Conservation (phyloP, 2,329 filamentous ascomycete species). For the Lojkania enalia region DNA sequence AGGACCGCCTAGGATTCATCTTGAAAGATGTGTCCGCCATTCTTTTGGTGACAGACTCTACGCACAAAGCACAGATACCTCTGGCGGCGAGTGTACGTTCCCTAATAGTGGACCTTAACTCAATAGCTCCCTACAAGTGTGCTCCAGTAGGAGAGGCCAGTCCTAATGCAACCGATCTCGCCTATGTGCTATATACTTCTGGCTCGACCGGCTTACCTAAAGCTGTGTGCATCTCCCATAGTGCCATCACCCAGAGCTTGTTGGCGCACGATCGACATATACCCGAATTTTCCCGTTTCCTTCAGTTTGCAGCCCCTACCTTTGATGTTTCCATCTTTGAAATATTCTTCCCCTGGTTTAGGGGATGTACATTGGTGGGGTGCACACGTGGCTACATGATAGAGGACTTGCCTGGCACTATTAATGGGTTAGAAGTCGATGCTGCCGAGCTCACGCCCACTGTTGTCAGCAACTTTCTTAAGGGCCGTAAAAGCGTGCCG, state of each 20-base stretch:
- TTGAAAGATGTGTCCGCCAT: slow-evolving; percentile 72
- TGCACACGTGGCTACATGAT: slow-evolving; percentile 72
- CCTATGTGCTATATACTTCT: slow-evolving; percentile 93
- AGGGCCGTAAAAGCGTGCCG: slow-evolving; percentile 68
- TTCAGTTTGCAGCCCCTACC: slow-evolving; percentile 89
- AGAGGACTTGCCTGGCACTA: slow-evolving; percentile 70
- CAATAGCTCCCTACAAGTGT: slow-evolving; percentile 1
- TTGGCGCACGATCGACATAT: slow-evolving; percentile 80
- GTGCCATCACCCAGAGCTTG: slow-evolving; percentile 77
- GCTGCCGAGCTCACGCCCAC: slow-evolving; percentile 89
- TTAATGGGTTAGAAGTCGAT: slow-evolving; percentile 70
- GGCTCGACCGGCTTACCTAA: slow-evolving; percentile 89
- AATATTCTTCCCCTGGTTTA: slow-evolving; percentile 83
- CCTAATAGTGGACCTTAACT: slow-evolving; percentile 49
- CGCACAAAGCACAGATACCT: slow-evolving; percentile 48
- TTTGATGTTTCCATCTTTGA: slow-evolving; percentile 96
- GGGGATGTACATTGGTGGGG: slow-evolving; percentile 72
- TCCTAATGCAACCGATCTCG: slow-evolving; percentile 51
- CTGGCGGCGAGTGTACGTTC: slow-evolving; percentile 40
- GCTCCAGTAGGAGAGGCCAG: slow-evolving; percentile 1
- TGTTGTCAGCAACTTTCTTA: slow-evolving; percentile 76
- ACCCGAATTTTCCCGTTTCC: slow-evolving; percentile 74
- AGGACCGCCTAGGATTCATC: slow-evolving; percentile 78
- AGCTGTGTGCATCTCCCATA: slow-evolving; percentile 80
- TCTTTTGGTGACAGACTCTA: slow-evolving; percentile 66